A percentile compares a stretch with the other conserved stretches of the same genome.
Conservation (phyloP, 2,329 filamentous ascomycete genomes). For the Fusarium piperis region DNA sequence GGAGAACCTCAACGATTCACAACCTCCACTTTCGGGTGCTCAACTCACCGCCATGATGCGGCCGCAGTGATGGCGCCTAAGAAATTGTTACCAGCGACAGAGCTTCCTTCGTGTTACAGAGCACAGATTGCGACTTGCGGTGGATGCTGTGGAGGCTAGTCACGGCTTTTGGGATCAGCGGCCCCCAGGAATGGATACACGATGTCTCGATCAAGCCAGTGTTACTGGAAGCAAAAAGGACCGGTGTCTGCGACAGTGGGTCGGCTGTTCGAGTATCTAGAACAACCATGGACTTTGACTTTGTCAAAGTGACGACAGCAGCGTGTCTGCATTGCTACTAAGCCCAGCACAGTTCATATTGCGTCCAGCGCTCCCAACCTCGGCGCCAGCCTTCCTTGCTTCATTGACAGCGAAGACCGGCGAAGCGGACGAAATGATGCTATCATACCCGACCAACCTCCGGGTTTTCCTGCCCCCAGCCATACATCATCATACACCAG, state of each 20-base stretch:
- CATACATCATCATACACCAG: background rate
- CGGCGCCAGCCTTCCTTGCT: conserved; percentile 1
- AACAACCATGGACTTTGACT: background rate
- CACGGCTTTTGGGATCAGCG: background rate
- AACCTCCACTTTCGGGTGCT: conserved; percentile 14
- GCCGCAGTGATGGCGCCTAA: background rate
- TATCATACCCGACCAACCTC: conserved; percentile 20
- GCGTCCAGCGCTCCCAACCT: background rate
- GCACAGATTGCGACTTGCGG: conserved; percentile 11
- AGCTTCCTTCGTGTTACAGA: conserved; percentile 12
- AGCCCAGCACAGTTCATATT: conserved; percentile 10
- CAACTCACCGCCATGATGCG: conserved; percentile 23
- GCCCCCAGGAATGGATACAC: background rate
- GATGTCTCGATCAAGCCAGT: conserved; percentile 16
- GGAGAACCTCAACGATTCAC: background rate
- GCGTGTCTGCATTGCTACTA: conserved; percentile 1
- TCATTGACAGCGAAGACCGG: conserved; percentile 1
- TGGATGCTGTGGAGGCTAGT: conserved; percentile 25
- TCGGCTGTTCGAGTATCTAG: background rate
- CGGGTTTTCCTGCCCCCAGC: background rate
- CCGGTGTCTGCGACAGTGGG: conserved; percentile 2
- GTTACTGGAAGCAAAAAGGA: conserved; percentile 23
- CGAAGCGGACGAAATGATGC: conserved; percentile 17
- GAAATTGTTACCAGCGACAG: conserved; percentile 14
- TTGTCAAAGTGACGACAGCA: conserved; percentile 3